These are phyloP conservation scores for Fraxinus floribunda DNA, from an alignment of 305 asterid species.

Conservation along the genomic window DNA sequence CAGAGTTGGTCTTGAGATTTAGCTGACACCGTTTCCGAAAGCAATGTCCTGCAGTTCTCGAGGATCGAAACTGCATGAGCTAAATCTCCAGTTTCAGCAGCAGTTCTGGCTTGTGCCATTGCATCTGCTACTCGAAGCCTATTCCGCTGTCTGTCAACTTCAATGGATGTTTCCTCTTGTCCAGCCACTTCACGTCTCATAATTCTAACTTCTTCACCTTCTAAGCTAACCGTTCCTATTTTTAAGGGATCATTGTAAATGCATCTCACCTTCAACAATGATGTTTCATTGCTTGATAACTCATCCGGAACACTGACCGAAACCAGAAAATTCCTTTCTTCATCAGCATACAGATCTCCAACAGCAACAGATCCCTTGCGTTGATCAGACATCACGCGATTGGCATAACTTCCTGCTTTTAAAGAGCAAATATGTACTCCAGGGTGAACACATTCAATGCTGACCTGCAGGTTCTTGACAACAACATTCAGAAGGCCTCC, in stretches of 20 bases:
- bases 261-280: conserved; percentile 60
- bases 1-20: conserved; percentile 68
- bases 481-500: conserved; percentile 92
- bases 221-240: conserved; percentile 46
- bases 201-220: conserved; percentile 53
- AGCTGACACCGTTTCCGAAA: conserved; percentile 64
- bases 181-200: conserved; percentile 46
- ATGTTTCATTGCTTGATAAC: conserved; percentile 40
- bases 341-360: conserved; percentile 86
- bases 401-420: conserved; percentile 71
- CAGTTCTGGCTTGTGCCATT: conserved; percentile 66
- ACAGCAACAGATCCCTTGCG: conserved; percentile 58
- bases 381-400: conserved; percentile 41
- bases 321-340: conserved; percentile 81
- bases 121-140: conserved; percentile 85
- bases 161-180: conserved; percentile 47
- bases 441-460: conserved; percentile 51
- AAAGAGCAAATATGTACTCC: conserved; percentile 42
- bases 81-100: conserved; percentile 79
- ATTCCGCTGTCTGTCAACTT: conserved; percentile 87
- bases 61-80: conserved; percentile 64
- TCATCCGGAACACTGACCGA: conserved; percentile 62
- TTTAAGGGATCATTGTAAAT: conserved; percentile 67
- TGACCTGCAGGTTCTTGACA: conserved; percentile 61
- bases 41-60: conserved; percentile 51